Evolutionary conservation across 345 rosid species (phyloP).

Genomic region (Cardiospermum halicacabum): DNA sequence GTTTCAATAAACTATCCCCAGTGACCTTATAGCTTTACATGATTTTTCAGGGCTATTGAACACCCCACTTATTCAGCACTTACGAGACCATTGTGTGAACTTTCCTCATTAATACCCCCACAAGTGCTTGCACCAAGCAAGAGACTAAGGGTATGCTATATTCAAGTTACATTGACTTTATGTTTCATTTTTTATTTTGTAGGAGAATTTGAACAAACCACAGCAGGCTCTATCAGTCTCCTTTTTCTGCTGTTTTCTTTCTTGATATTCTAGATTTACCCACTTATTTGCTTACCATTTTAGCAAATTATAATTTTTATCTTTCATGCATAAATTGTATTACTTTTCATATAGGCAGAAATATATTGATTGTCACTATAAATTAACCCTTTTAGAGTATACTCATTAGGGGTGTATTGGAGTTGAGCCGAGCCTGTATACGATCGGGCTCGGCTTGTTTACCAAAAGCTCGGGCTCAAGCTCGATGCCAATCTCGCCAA

Average conservation of each 20-base stretch:
- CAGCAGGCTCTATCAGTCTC: neutral
- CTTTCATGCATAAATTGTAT: neutral
- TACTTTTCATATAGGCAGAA: neutral
- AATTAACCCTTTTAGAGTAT: neutral
- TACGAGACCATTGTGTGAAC: conserved; percentile 97
- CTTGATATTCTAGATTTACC: neutral
- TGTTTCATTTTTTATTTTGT: too few species aligned
- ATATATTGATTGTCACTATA: neutral
- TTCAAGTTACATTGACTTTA: neutral
- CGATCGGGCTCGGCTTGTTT: too few species aligned
- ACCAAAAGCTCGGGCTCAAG: too few species aligned
- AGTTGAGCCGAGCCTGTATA: too few species aligned
- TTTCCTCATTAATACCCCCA: conserved; percentile 86
- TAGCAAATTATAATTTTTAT: neutral
- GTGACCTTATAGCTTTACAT: conserved; percentile 10
- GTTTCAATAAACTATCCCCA: conserved; percentile 2
- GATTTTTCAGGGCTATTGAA: conserved; percentile 88
- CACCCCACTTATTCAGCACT: conserved; percentile 97
- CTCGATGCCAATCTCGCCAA: too few species aligned
- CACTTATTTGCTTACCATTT: neutral
- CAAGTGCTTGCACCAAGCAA: conserved; percentile 82
- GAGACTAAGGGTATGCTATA: conserved; percentile 78
- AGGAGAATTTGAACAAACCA: neutral
- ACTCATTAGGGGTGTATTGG: too few species aligned
- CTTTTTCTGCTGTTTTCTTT: neutral